Base-by-base conservation (phyloP, 768 basidiomycete genomes). In the Tephrocybe sp. region DNA sequence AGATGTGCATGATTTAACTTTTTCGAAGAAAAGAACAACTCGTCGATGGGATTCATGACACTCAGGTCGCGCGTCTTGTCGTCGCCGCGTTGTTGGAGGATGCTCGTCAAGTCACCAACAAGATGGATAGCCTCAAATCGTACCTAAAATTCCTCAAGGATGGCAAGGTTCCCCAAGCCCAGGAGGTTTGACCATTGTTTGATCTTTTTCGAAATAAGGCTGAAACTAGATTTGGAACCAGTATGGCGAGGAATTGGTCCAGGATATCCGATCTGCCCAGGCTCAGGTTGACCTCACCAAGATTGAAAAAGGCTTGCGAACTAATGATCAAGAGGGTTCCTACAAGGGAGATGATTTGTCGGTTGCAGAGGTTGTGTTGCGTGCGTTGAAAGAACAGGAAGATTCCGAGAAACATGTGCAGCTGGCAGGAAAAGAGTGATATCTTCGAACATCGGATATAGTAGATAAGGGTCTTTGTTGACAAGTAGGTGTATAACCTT, bases 31-130 rank as follows among this genome's bases (percentile, higher is more conserved):
- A 35, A 17, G 45, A 45, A 12, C 30, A 45, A 26, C 45, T 45
- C n/a, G 17, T 45, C 17, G 45, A 45, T 10, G 45, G 32, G 5
- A 45, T 45, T 17, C 45, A 45, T 23, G 34, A 45, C 20, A 45
- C 45, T 19, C 45, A 45, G n/a, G 45, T 45, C 20, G 45, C 45
- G 2, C 45, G 45, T 19, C 45, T 45, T 20, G 45, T 45, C 34
- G 34, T 45, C 20, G 45, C 45, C 3, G 32, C 32, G 19, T 32
- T 45, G 22, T 12, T 31, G 3, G 32, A 45, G 34, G 45, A 45
- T 13, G 45, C 45, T 22, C 45, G 45, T 35, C 45, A 45, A 45
- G 34, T 45, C 13, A 45, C 45, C 10, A 32, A 45, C 30, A 45
- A 45, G 14, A 45, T 45, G 45, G 34, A 20, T 16, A 45, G 45